Conservation (phyloP, 768 basidiomycete species). For the Cytidiella melzeri region DNA sequence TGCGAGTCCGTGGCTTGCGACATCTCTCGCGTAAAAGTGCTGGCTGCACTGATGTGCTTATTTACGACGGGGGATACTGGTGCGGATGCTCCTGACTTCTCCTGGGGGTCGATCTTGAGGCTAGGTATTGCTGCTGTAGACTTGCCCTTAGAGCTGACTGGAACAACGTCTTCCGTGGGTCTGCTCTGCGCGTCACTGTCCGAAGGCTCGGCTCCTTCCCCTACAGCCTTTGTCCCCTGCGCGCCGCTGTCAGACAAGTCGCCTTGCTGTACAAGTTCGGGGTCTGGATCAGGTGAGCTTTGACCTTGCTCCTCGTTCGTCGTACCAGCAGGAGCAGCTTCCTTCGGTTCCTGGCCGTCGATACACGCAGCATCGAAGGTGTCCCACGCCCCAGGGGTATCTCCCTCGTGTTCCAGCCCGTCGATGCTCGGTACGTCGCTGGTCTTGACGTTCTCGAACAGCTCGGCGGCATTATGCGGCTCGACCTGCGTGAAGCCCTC, state of each 20-base stretch:
- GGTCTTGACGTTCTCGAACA: background rate
- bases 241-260: too few species aligned
- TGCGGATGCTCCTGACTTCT: background rate
- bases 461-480: background rate
- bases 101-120: background rate
- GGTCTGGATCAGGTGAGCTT: background rate
- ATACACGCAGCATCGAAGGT: background rate
- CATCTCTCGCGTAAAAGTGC: background rate
- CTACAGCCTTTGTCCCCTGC: background rate
- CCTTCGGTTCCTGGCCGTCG: background rate
- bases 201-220: background rate
- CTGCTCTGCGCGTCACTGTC: background rate
- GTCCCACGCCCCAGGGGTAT: background rate
- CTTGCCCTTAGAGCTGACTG: background rate
- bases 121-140: background rate
- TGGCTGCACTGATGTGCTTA: background rate
- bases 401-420: background rate
- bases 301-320: background rate
- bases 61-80: background rate
- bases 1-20: background rate
- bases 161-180: background rate
- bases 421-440: background rate
- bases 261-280: too few species aligned
- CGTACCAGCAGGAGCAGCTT: background rate
- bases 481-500: background rate